These are phyloP conservation scores for Pichia sp. DNA, from an alignment of 1,139 yeast species.

Conservation along the genomic window DNA sequence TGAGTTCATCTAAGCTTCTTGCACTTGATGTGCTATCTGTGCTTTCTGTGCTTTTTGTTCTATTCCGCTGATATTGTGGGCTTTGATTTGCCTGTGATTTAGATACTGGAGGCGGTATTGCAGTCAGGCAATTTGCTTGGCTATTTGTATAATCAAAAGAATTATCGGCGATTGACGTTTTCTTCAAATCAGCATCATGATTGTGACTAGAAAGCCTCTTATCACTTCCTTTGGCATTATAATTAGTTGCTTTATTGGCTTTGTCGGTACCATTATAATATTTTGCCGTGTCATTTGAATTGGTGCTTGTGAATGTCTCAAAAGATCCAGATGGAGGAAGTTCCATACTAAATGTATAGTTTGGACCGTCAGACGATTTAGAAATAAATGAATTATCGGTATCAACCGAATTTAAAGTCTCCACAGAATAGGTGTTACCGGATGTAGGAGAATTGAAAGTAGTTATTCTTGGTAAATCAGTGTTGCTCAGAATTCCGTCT, in stretches of 20 bases:
- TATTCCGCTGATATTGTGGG: background rate
- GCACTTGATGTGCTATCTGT: slow-evolving; percentile 1
- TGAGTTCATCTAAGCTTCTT: background rate
- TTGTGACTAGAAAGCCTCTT: too few species aligned
- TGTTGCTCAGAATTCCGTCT: too few species aligned
- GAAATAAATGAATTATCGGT: slow-evolving; percentile 3
- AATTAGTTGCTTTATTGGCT: too few species aligned
- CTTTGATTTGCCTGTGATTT: background rate
- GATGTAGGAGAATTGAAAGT: slow-evolving; percentile 6
- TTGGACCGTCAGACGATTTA: background rate
- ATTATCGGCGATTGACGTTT: too few species aligned
- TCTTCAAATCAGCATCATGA: too few species aligned
- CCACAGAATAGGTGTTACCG: slow-evolving; percentile 5
- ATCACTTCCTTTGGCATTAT: background rate
- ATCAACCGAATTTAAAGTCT: slow-evolving; percentile 2
- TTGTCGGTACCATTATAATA: background rate
- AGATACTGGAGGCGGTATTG: too few species aligned
- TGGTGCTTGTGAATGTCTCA: slow-evolving; percentile 9
- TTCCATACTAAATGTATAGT: background rate
- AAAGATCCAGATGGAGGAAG: slow-evolving; percentile 1
- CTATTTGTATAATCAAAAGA: too few species aligned
- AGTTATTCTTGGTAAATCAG: background rate
- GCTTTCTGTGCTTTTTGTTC: slow-evolving; percentile 2
- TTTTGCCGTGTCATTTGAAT: background rate
- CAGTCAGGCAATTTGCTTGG: too few species aligned